Conservation (phyloP, 768 basidiomycete species). For the Stropharia rugosoannulata region DNA sequence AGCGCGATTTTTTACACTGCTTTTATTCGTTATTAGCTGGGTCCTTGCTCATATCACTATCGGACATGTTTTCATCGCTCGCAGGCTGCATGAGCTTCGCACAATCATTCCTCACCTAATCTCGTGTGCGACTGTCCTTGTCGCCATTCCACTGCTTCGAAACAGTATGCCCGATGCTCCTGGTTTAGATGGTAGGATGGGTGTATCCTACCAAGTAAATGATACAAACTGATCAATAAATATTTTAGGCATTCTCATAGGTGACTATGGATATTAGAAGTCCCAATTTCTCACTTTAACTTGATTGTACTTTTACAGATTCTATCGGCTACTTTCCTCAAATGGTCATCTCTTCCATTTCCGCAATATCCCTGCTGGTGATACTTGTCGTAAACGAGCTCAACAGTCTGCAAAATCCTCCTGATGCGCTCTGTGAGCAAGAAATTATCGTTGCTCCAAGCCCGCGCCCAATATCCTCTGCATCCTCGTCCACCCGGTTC, state of each 20-base stretch:
- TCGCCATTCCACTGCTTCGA: conserved; percentile 49
- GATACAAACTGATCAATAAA: too few species aligned
- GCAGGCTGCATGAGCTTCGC: conserved; percentile 28
- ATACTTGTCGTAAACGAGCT: conserved; percentile 43
- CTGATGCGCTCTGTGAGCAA: conserved; percentile 5
- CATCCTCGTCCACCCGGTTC: conserved; percentile 11
- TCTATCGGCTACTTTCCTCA: conserved; percentile 60
- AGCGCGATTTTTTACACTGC: conserved; percentile 41
- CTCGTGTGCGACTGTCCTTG: conserved; percentile 38
- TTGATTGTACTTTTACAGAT: conserved; percentile 27
- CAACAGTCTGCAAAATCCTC: conserved; percentile 19
- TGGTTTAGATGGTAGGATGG: conserved; percentile 40
- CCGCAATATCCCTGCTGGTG: conserved; percentile 39
- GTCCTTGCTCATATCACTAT: conserved; percentile 52
- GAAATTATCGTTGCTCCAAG: conserved; percentile 15
- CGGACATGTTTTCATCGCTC: conserved; percentile 43
- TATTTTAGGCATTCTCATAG: conserved; percentile 43
- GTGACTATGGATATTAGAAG: conserved; percentile 23
- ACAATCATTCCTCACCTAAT: conserved; percentile 36
- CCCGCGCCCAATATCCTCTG: conserved; percentile 8
- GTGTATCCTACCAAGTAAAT: background rate
- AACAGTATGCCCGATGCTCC: conserved; percentile 60
- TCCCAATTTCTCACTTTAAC: background rate
- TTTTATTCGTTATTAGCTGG: conserved; percentile 51
- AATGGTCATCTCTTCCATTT: conserved; percentile 46